phyloP scores from a whole-genome alignment of 495 filamentous ascomycete species.

The Annulohypoxylon maeteangense region DNA sequence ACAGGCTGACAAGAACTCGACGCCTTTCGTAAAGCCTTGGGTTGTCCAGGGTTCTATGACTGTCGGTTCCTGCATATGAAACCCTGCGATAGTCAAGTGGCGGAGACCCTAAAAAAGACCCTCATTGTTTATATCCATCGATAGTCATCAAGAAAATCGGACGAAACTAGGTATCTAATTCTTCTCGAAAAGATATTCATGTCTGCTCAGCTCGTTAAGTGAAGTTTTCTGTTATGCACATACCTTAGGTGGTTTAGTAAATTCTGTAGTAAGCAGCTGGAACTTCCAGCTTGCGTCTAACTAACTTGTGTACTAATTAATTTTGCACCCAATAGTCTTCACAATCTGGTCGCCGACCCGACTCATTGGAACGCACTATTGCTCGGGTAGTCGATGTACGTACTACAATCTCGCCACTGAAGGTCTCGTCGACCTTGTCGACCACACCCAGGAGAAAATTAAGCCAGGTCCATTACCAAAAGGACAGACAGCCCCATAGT shows the following conservation, averaged over 20 bases:
- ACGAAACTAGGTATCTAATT: not conserved
- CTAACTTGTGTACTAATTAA: not conserved
- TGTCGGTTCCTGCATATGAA: conserved; percentile 36
- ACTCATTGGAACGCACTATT: conserved; percentile 7
- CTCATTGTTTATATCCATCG: not conserved
- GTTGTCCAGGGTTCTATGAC: conserved; percentile 9
- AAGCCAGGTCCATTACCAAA: not conserved
- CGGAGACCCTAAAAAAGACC: not conserved
- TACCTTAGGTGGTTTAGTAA: not conserved
- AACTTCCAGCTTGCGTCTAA: conserved; percentile 19
- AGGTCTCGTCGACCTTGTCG: conserved; percentile 3
- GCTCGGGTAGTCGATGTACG: conserved; percentile 1
- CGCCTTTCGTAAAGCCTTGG: not conserved
- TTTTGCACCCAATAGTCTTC: conserved; percentile 13
- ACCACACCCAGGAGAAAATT: conserved; percentile 1
- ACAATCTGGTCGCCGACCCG: conserved; percentile 11
- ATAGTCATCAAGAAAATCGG: not conserved
- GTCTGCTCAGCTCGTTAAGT: conserved; percentile 14
- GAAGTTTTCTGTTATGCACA: not conserved
- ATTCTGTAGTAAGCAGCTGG: conserved; percentile 17
- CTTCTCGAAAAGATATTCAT: not conserved
- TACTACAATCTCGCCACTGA: conserved; percentile 10
- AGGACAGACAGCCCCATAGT: conserved; percentile 20
- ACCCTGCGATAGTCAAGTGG: conserved; percentile 6
- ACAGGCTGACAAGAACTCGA: conserved; percentile 5